Conservation (phyloP, 305 asterid species). For the Rubia tinctorum region DNA sequence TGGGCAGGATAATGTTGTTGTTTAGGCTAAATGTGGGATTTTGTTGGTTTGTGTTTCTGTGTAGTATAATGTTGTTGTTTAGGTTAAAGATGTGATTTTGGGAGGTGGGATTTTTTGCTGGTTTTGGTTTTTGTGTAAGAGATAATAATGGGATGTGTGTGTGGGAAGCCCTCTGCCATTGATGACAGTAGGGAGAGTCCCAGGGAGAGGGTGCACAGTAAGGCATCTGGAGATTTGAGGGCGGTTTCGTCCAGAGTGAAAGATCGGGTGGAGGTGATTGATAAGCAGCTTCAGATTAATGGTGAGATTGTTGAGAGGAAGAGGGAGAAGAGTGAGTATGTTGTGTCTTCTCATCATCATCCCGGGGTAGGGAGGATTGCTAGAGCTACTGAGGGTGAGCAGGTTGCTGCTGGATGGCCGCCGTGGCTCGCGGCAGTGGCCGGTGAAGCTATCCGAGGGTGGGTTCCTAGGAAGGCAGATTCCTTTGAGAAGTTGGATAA, state of each 20-base stretch:
- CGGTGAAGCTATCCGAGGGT: conserved; percentile 93
- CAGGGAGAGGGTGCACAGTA: conserved; percentile 58
- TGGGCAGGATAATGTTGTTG: conserved; percentile 35
- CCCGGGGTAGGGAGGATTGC: conserved; percentile 54
- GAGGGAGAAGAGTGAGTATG: conserved; percentile 57
- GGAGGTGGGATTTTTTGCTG: conserved; percentile 37
- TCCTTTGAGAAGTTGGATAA: conserved; percentile 91
- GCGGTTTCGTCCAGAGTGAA: conserved; percentile 54
- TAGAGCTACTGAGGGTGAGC: conserved; percentile 71
- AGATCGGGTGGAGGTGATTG: conserved; percentile 58
- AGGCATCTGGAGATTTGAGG: conserved; percentile 43
- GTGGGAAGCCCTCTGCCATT: conserved; percentile 76
- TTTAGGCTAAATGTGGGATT: conserved; percentile 30
- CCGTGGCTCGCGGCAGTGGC: conserved; percentile 96
- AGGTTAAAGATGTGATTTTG: conserved; percentile 33
- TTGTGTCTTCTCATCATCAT: conserved; percentile 44
- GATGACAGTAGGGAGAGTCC: conserved; percentile 76
- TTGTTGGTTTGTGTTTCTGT: conserved; percentile 28
- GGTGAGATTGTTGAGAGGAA: conserved; percentile 63
- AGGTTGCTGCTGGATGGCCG: conserved; percentile 97
- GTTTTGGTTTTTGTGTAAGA: conserved; percentile 29
- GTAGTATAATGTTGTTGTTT: conserved; percentile 33
- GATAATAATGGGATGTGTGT: conserved; percentile 50
- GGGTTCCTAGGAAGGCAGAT: conserved; percentile 95
- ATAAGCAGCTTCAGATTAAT: conserved; percentile 61